Base-by-base conservation (phyloP, 176 grass and related monocot genomes). In the Bolboschoenus planiculmis region DNA sequence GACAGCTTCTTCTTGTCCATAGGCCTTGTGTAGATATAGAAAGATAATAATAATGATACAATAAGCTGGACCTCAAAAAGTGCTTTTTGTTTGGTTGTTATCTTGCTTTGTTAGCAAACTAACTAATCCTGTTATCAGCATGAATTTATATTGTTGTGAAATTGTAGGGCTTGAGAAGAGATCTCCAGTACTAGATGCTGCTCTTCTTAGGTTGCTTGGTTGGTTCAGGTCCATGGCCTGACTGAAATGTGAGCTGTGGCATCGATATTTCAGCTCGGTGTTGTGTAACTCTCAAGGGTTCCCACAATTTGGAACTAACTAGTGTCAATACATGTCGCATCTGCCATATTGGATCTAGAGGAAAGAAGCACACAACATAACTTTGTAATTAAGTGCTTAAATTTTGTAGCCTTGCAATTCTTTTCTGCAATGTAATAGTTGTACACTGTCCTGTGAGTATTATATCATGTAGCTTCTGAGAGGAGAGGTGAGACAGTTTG, bases 141-240 rank as follows among this genome's bases (percentile, higher is more conserved):
- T 74, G 3, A 37, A 74, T 48, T 26, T 72, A 80, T 53, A 37
- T 27, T 63, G 34, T 29, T 79, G 71, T 84, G n/a, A 1, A 80
- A 57, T 73, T 47, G 4, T 91, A 97, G 94, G 91, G 58, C 84
- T 97, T 26, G 94, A 97, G 63, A 85, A 97, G 88, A 91, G 36
- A 87, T 97, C 89, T 63, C 89, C 91, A 8, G 59, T 91, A 80
- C 88, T 97, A 71, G 94, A 97, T 85, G 84, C 84, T 23, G 91
- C 87, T 47, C 91, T 97, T 88, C 91, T 97, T 62, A 84, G 91
- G 18, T 60, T 97, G 44, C 94, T 97, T 86, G 84, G 83, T 68
- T 97, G 94, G 94, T 57, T 97, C 4, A 93, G 94, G 80, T 91
- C 91, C 64, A 80, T 93, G 29, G 94, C 89, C 31, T 97, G 36